A percentile compares a stretch with the other conserved stretches of the same genome.
Conservation (phyloP, 306 rosid genomes). For the Gillenia trifoliata region DNA sequence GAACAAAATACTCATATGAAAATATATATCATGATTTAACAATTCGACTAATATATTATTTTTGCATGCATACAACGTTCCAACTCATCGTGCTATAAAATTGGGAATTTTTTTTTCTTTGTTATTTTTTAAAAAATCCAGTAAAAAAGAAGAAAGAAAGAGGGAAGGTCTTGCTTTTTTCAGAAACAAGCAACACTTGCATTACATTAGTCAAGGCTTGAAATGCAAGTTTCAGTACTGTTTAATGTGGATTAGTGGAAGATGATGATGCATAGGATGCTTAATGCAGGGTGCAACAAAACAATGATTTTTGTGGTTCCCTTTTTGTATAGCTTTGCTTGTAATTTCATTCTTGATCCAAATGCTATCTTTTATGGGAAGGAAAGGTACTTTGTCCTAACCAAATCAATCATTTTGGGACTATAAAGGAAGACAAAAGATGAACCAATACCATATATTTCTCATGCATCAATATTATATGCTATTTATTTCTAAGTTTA, state of each 20-base stretch:
- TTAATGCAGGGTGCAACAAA: not conserved
- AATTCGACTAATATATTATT: too few relatives aligned
- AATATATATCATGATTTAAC: too few relatives aligned
- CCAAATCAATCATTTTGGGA: not conserved
- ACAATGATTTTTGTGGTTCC: not conserved
- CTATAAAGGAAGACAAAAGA: not conserved
- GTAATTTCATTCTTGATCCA: not conserved
- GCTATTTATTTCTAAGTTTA: not conserved
- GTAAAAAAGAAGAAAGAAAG: not conserved
- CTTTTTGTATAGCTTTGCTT: constrained; percentile 2
- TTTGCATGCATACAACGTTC: not conserved
- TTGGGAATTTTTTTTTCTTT: not conserved
- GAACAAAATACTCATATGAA: too few relatives aligned
- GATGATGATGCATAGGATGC: constrained; percentile 12
- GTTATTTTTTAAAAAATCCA: not conserved
- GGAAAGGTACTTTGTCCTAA: not conserved
- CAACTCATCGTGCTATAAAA: not conserved
- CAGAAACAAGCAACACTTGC: not conserved
- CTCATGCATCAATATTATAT: not conserved
- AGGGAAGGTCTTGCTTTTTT: not conserved
- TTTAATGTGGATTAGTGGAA: constrained; percentile 1
- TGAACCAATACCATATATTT: not conserved
- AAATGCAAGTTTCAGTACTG: constrained; percentile 5
- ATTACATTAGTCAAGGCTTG: not conserved
- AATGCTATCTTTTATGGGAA: not conserved